A percentile compares a stretch with the other conserved stretches of the same genome.
Conservation (phyloP, 164 flowering plant species). For the Malania oleifera region DNA sequence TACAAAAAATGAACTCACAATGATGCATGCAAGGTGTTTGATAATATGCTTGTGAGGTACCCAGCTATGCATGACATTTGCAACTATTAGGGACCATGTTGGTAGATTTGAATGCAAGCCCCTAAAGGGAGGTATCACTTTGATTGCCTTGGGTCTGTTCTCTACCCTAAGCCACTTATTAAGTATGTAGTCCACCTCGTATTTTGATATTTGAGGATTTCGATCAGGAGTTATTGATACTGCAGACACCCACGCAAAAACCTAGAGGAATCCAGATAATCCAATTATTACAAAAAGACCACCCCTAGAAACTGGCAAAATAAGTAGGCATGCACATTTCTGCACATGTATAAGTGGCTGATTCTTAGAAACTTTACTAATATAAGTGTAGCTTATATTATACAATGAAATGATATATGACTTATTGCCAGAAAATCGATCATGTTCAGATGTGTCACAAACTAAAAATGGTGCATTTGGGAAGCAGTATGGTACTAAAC, state of each 20-base stretch:
- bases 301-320: too few species aligned
- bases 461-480: too few species aligned
- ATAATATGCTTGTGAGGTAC: slow-evolving; percentile 52
- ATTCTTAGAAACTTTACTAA: too few species aligned
- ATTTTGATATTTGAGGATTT: slow-evolving; percentile 73
- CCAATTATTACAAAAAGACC: slow-evolving; percentile 95
- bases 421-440: too few species aligned
- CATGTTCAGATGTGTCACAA: too few species aligned
- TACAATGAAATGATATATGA: too few species aligned
- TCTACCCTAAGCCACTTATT: slow-evolving; percentile 24
- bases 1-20: too few species aligned
- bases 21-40: too few species aligned
- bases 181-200: slow-evolving; percentile 67
- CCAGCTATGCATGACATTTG: slow-evolving; percentile 97
- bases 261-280: slow-evolving; percentile 90
- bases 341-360: too few species aligned
- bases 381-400: too few species aligned
- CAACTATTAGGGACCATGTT: slow-evolving; percentile 84
- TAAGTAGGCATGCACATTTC: too few species aligned
- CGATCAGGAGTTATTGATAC: slow-evolving; percentile 66
- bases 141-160: slow-evolving; percentile 27
- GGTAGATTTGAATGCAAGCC: slow-evolving; percentile 74
- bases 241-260: slow-evolving; percentile 91
- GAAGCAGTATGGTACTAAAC: too few species aligned
- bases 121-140: slow-evolving; percentile 74